Base-by-base conservation (phyloP, 345 rosid genomes). In the Turritis glabra region DNA sequence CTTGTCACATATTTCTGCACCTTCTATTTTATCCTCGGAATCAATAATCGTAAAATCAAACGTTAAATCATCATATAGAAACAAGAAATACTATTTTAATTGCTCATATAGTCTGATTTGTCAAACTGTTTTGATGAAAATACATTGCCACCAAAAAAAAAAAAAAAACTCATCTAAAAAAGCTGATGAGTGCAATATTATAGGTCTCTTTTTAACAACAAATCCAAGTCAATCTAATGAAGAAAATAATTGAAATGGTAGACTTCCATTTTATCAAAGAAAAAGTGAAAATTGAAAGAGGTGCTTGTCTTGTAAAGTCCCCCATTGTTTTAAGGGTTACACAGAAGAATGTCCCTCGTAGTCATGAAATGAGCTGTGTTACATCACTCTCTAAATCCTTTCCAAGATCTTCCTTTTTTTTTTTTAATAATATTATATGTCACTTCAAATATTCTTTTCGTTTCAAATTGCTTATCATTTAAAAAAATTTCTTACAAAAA, bases 261-360 rank as follows among this genome's bases (percentile, higher is more conserved):
- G 46, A 40, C 1, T 30, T 55, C 15, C 26, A 55, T 54, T 43
- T 12, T 8, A 54, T 73, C 27, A 25, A 64, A 9, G 7, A 17
- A 56, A 56, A 65, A 17, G 41, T n/a, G n/a, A n/a, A 64, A 64
- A n/a, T 13, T 32, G 44, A 64, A 22, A 54, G 71, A 74, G 61
- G 68, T 50, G 53, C 7, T 69, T 54, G 65, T 69, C 50, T 69
- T 54, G 65, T 76, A 69, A 76, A 76, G 75, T 46, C 51, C 26
- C 57, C 60, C 65, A 62, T 55, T 68, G 69, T 44, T 69, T 63
- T 44, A 47, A 70, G 76, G 72, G 71, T 37, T 46, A 5, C 55
- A 71, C 68, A 77, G 71, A 71, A 65, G 80, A 77, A 64, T 77
- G 77, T 71, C 77, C 56, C 61, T 77, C 67, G 67, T 64, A 71